Evolutionary conservation across 257 asterid genomes (phyloP), one percentile per base, ranked within the genome.

Genomic region (Ligustrum vulgare): DNA sequence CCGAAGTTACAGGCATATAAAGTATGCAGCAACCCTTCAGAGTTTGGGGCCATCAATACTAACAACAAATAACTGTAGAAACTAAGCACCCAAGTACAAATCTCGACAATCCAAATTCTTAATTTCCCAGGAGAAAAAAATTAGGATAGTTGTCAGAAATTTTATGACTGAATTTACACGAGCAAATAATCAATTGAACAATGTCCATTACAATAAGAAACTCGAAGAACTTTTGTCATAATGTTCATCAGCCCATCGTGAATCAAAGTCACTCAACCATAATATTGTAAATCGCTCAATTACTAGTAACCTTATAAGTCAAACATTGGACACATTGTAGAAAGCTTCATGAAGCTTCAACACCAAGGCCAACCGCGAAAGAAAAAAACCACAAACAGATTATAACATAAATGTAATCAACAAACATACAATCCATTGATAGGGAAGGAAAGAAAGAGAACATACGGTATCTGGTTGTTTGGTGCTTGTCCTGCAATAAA

Each of bases 401-500:
- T 34, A 56, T 68, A 70, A 41, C 56, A 4, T 34, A 25, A 25
- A 9, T 71, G 16, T 72, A 13, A 51, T 32, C 16, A 54, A 2
- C 22, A 9, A 32, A 77, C n/a, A 72, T 4, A 51, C 33, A 33
- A 66, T 25, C 34, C 70, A 69, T 47, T 68, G 10, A 60, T 36
- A 25, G 69, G 18, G 64, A 28, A 35, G 35, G 62, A 25, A 68
- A 47, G 4, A 72, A 62, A 64, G 35, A 51, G 51, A 56, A 78
- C 97, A 84, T 84, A 93, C 97, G 82, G 64, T 76, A 88, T 80
- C 58, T 86, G 88, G 67, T 79, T 36, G 78, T 80, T 82, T 68
- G 90, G 81, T 73, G 84, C 83, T 80, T 88, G 97, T 25, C 87
- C 87, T 66, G 91, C 83, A 56, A 89, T 75, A 77, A 84, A 85